Evolutionary conservation across 495 filamentous ascomycete genomes (phyloP), one percentile per base, ranked within the genome.

Genomic region (Amorphotheca resinae): DNA sequence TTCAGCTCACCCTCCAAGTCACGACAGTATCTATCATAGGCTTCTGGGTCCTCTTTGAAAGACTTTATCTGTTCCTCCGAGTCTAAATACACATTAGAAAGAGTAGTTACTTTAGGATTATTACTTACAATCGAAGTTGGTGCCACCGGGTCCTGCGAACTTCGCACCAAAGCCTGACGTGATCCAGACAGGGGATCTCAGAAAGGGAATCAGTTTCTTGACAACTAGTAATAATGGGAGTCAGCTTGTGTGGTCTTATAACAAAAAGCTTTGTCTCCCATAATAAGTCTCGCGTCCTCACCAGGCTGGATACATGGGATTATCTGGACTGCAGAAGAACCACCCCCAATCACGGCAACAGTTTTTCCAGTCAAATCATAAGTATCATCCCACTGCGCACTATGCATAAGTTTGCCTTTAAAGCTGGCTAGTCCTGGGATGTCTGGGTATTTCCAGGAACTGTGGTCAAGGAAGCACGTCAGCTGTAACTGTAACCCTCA

Each of bases 111-210:
- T 22, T 22, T 18, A 22, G 2, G 22, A 17, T 23, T 14, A 2
- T 7, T 25, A 22, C 47, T 22, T 35, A 49, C 41, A 49, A 3
- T 33, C 25, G 26, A 44, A 49, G 20, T 44, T 49, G 1, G 41
- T 41, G 1, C 44, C 44, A 6, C 33, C 44, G 4, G 37, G 37
- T 7, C 45, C 44, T 4, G 44, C 39, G 25, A 36, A 28, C 9
- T 46, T 25, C n/a, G 61, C 60, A 45, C 56, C 62, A 41, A 68
- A 70, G 2, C 65, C 63, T 14, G 73, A 64, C 0, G 76, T 71
- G 15, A 85, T 74, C 80, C 80, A 85, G 2, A 76, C 78, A 17
- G 64, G 67, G 44, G 73, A 75, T 21, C 80, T 68, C 3, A 72
- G 73, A 41, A 80, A 84, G 58, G 79, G 70, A 45, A 79, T 73